phyloP scores from a whole-genome alignment of 192 early-diverging fungal genomes.

The Rhizophlyctis rosea region DNA sequence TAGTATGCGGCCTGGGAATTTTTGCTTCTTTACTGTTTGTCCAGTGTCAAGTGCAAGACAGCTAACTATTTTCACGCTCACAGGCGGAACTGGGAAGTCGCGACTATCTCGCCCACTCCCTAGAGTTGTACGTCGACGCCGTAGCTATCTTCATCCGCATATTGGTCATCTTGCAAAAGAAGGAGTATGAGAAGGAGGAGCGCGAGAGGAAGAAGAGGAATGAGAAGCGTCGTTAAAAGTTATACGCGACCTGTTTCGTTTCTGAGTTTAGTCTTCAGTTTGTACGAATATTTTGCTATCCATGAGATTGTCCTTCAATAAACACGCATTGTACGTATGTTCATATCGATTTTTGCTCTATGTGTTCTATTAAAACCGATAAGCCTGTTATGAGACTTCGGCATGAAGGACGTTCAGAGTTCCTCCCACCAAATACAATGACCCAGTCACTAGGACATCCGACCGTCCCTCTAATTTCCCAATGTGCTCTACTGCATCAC shows the following conservation, averaged over 20 bases:
- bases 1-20: too few species aligned
- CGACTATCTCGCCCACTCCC: constrained; percentile 33
- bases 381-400: constrained; percentile 41
- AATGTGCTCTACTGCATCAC: constrained; percentile 39
- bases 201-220: constrained; percentile 14
- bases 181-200: constrained; percentile 27
- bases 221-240: constrained; percentile 13
- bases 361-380: too few species aligned
- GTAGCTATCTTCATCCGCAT: constrained; percentile 52
- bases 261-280: too few species aligned
- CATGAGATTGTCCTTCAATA: too few species aligned
- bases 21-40: too few species aligned
- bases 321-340: too few species aligned
- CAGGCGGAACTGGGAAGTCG: constrained; percentile 30
- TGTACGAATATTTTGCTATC: too few species aligned
- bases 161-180: constrained; percentile 37
- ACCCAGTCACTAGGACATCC: constrained; percentile 85
- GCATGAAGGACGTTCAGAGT: constrained; percentile 70
- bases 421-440: constrained; percentile 87
- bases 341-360: too few species aligned
- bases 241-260: too few species aligned
- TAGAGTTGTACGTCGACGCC: constrained; percentile 49
- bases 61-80: too few species aligned
- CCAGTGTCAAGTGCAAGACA: too few species aligned
- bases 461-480: constrained; percentile 1